Conservation (phyloP, 1,139 yeast species). For the Taiozyma sp. region DNA sequence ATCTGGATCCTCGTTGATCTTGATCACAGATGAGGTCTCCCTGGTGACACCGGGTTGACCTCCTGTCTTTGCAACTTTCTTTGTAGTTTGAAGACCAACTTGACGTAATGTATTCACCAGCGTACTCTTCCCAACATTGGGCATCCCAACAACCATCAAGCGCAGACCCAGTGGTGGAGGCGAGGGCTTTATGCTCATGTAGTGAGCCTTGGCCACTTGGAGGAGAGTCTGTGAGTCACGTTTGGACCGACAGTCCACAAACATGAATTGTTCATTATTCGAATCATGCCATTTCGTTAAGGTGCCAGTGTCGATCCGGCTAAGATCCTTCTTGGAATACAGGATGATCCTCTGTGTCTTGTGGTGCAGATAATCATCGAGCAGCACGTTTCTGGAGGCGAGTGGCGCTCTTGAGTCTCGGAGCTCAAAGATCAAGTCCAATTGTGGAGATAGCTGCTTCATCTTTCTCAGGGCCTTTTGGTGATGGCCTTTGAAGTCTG, state of each 20-base stretch:
- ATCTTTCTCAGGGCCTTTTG: slow-evolving; percentile 71
- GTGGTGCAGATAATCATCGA: slow-evolving; percentile 57
- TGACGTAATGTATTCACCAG: slow-evolving; percentile 70
- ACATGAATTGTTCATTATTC: slow-evolving; percentile 46
- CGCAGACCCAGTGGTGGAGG: slow-evolving; percentile 83
- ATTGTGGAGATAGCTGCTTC: slow-evolving; percentile 69
- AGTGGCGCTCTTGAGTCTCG: slow-evolving; percentile 90
- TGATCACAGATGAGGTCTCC: slow-evolving; percentile 70
- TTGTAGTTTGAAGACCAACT: slow-evolving; percentile 30
- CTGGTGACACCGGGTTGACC: slow-evolving; percentile 91
- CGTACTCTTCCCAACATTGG: slow-evolving; percentile 97
- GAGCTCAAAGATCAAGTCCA: slow-evolving; percentile 78
- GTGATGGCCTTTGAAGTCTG: slow-evolving; percentile 93
- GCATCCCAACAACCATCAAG: slow-evolving; percentile 86
- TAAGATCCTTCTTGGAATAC: slow-evolving; percentile 63
- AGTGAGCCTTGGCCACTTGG: slow-evolving; percentile 41
- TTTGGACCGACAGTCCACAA: slow-evolving; percentile 54
- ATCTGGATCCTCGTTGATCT: slow-evolving; percentile 58
- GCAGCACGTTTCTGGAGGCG: slow-evolving; percentile 75
- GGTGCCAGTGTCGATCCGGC: slow-evolving; percentile 26
- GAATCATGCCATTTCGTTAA: slow-evolving; percentile 52
- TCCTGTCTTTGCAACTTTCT: slow-evolving; percentile 82
- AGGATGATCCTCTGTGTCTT: slow-evolving; percentile 55
- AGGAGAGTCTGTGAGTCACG: slow-evolving; percentile 50
- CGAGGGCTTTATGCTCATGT: slow-evolving; percentile 40